Conservation (phyloP, 192 early-diverging fungal species). For the Diversispora eburnea region DNA sequence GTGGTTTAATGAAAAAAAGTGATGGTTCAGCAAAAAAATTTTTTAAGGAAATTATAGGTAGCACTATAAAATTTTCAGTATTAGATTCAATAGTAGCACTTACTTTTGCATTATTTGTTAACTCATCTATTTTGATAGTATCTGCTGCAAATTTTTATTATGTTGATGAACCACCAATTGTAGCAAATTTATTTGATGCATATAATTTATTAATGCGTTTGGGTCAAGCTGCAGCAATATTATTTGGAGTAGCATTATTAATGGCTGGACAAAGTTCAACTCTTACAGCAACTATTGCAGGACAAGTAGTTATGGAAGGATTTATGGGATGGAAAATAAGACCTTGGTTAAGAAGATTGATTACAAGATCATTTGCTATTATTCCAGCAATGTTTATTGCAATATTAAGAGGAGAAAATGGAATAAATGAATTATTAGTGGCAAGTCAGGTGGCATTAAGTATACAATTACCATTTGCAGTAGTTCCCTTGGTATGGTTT, state of each 20-base stretch:
- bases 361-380: constrained; percentile 71
- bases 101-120: constrained; percentile 69
- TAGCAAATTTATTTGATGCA: constrained; percentile 63
- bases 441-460: constrained; percentile 71
- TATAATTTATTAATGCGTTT: constrained; percentile 59
- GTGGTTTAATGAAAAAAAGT: constrained; percentile 16
- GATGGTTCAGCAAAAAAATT: constrained; percentile 35
- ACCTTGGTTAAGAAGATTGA: constrained; percentile 66
- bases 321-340: constrained; percentile 59
- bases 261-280: constrained; percentile 74
- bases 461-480: constrained; percentile 78
- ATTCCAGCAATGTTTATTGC: constrained; percentile 70
- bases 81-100: constrained; percentile 66
- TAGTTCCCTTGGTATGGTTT: constrained; percentile 72
- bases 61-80: constrained; percentile 36
- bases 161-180: constrained; percentile 22
- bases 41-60: constrained; percentile 19
- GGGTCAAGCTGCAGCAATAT: constrained; percentile 55
- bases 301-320: constrained; percentile 79
- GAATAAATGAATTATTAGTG: constrained; percentile 63
- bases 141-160: constrained; percentile 72
- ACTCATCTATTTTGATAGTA: constrained; percentile 77
- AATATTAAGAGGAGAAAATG: constrained; percentile 55
- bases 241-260: constrained; percentile 76
- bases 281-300: constrained; percentile 78